A percentile compares a stretch with the other conserved stretches of the same genome.
Conservation (phyloP, 805 yeast species). For the Saccharomycopsis olivae region DNA sequence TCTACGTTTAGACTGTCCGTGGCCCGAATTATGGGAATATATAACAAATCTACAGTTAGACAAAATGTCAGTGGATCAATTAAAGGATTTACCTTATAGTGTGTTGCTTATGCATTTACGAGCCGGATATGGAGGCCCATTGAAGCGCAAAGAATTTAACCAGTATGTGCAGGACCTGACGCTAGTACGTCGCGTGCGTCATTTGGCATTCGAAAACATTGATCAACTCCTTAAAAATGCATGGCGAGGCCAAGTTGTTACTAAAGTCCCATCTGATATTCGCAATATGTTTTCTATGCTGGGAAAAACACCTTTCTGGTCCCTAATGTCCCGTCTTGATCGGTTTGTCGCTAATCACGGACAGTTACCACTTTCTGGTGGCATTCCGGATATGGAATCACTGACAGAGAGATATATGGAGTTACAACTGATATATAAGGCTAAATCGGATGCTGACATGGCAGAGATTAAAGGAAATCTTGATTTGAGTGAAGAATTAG, state of each 20-base stretch:
- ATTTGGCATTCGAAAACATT: constrained; percentile 33
- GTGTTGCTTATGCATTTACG: constrained; percentile 9
- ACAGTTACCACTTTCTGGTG: constrained; percentile 61
- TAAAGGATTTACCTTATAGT: constrained; percentile 18
- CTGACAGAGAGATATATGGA: constrained; percentile 50
- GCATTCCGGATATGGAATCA: constrained; percentile 82
- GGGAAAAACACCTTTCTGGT: constrained; percentile 37
- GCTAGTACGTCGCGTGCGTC: constrained; percentile 1
- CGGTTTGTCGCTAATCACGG: constrained; percentile 34
- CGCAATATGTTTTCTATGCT: constrained; percentile 22
- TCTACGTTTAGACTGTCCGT: constrained; percentile 32
- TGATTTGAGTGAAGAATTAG: constrained; percentile 25
- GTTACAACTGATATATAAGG: constrained; percentile 47
- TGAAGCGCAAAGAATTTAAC: constrained; percentile 29
- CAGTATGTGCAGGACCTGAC: constrained; percentile 21
- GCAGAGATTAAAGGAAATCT: constrained; percentile 29
- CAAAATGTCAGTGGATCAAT: constrained; percentile 17
- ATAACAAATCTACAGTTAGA: constrained; percentile 17
- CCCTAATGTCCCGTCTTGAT: constrained; percentile 42
- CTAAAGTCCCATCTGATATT: constrained; percentile 24
- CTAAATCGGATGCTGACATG: constrained; percentile 43
- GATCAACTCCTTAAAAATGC: constrained; percentile 41
- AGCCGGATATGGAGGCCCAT: neutral
- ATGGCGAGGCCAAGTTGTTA: constrained; percentile 32
- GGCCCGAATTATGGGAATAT: constrained; percentile 8